Percentiles rank a stretch among this genome's conserved stretches.
Evolutionary conservation across 306 rosid species (phyloP).

Genomic region (Sindora glabra): DNA sequence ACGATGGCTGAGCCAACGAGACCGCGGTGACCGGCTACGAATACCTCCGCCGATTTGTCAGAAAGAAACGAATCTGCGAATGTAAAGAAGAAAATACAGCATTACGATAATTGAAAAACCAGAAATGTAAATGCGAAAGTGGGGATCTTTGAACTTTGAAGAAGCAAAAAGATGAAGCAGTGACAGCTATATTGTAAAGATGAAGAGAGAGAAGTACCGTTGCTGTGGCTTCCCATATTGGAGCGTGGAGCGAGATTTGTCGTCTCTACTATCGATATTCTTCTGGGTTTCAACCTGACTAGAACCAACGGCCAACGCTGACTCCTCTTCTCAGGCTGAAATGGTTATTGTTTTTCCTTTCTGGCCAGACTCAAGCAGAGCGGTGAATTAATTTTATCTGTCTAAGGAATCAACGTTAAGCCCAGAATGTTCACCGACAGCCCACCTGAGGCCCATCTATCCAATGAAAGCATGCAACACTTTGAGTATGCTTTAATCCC

Average conservation of each 20-base stretch:
- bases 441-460: too few relatives aligned
- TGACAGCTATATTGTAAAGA: too few relatives aligned
- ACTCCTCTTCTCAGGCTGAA: too few relatives aligned
- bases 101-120: not conserved
- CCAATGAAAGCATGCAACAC: too few relatives aligned
- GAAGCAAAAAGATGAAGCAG: not conserved
- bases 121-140: too few relatives aligned
- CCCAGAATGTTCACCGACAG: too few relatives aligned
- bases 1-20: slow-evolving; percentile 90
- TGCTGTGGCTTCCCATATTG: slow-evolving; percentile 54
- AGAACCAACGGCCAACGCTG: not conserved
- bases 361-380: too few relatives aligned
- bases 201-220: slow-evolving; percentile 38
- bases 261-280: not conserved
- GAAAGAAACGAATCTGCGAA: slow-evolving; percentile 30
- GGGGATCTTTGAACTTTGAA: too few relatives aligned
- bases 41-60: slow-evolving; percentile 78
- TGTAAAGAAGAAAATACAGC: not conserved
- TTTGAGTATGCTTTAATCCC: too few relatives aligned
- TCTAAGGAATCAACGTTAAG: too few relatives aligned
- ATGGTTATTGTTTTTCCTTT: too few relatives aligned
- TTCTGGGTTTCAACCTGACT: not conserved
- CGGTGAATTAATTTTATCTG: too few relatives aligned
- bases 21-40: slow-evolving; percentile 94
- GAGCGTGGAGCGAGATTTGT: not conserved